Evolutionary conservation across 2,329 filamentous ascomycete genomes (phyloP).

Genomic region (Xylariaceae sp.): DNA sequence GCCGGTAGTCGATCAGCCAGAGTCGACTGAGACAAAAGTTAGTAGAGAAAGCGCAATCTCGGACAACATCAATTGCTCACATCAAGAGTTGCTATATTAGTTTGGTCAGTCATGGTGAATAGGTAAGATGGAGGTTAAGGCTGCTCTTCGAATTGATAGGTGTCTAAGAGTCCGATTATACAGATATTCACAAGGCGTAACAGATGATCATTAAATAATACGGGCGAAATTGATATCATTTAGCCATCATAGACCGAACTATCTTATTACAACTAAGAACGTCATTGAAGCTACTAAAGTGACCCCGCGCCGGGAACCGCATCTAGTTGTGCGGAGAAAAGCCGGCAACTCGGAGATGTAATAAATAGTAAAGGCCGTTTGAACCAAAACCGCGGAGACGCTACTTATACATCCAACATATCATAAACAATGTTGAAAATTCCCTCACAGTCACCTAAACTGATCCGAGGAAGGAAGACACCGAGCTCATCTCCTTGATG

Average conservation of each 20-base stretch:
- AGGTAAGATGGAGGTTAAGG: background rate
- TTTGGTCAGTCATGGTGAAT: constrained; percentile 33
- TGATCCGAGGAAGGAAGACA: background rate
- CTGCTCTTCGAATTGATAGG: background rate
- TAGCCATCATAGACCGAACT: too few species aligned
- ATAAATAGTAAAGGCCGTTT: background rate
- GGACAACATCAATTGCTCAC: constrained; percentile 26
- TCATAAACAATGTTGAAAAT: background rate
- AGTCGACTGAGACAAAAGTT: constrained; percentile 56
- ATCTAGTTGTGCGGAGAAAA: constrained; percentile 37
- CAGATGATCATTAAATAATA: too few species aligned
- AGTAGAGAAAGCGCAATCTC: background rate
- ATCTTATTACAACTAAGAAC: background rate
- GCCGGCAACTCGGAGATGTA: constrained; percentile 39
- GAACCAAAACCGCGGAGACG: constrained; percentile 7
- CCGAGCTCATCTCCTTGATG: background rate
- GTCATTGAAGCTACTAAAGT: constrained; percentile 3
- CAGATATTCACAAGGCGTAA: background rate
- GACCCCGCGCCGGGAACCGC: constrained; percentile 29
- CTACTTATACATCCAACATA: background rate
- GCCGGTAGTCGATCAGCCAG: constrained; percentile 72
- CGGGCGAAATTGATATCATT: too few species aligned
- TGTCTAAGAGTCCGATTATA: background rate
- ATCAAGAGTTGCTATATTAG: constrained; percentile 39
- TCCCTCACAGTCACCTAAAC: background rate